phyloP scores from a whole-genome alignment of 2,329 filamentous ascomycete species.

The Nectriaceae sp. region DNA sequence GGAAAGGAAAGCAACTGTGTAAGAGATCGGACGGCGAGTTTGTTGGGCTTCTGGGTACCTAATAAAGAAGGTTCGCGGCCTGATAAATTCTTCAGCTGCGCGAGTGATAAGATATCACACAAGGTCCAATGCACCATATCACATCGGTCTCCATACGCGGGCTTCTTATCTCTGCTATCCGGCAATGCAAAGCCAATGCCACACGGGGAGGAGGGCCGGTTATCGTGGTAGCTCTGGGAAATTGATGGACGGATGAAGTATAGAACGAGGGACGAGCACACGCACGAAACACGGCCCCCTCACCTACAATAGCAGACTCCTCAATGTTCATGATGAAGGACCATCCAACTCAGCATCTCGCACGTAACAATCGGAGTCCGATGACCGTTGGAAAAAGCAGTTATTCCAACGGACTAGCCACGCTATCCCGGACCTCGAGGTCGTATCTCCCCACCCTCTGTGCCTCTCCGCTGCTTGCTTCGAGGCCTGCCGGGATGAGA shows the following conservation, averaged over 20 bases:
- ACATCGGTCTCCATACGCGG: background rate
- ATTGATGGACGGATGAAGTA: background rate
- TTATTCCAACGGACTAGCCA: background rate
- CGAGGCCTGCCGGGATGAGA: too few species aligned
- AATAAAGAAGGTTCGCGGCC: too few species aligned
- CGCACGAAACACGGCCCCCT: background rate
- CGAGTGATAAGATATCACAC: background rate
- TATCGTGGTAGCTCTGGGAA: too few species aligned
- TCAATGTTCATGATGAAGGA: too few species aligned
- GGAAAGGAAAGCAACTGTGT: conserved; percentile 1
- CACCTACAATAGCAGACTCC: background rate
- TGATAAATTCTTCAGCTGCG: too few species aligned
- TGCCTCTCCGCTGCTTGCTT: too few species aligned
- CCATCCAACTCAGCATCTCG: background rate
- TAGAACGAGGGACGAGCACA: background rate
- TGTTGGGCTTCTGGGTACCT: background rate
- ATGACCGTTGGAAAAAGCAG: background rate
- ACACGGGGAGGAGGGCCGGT: too few species aligned
- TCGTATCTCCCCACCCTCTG: background rate
- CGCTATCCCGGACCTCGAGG: background rate
- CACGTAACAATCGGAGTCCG: background rate
- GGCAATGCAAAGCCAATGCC: background rate
- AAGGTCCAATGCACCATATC: background rate
- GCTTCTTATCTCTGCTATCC: background rate
- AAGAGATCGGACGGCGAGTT: background rate